Evolutionary conservation across 179 eudicot genomes (phyloP).

Genomic region (Silene noctiflora): DNA sequence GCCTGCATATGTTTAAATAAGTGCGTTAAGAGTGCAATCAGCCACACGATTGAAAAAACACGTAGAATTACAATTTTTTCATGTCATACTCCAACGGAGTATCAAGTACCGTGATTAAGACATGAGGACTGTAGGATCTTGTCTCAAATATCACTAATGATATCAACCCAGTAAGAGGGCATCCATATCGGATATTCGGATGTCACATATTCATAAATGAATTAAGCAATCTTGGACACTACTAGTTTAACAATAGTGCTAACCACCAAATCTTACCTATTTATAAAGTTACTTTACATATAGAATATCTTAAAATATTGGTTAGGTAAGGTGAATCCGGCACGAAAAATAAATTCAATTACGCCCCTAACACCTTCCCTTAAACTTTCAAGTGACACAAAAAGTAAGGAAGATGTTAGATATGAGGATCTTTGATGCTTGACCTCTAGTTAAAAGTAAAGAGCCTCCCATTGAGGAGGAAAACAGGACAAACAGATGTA

Average conservation of each 20-base stretch:
- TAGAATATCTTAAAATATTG: not conserved
- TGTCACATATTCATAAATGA: not conserved
- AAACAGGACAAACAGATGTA: constrained; percentile 7
- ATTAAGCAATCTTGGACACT: not conserved
- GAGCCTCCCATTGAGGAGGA: not conserved
- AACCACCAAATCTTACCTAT: not conserved
- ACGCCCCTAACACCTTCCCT: not conserved
- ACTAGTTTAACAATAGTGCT: not conserved
- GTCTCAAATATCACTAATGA: not conserved
- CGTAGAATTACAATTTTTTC: not conserved
- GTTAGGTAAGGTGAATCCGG: not conserved
- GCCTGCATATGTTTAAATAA: constrained; percentile 38
- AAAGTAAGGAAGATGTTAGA: not conserved
- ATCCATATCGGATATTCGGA: not conserved
- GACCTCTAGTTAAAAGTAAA: not conserved
- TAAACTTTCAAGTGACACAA: not conserved
- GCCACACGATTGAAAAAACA: not conserved
- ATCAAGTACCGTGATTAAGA: not conserved
- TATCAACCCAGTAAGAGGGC: not conserved
- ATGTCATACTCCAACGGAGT: no score
- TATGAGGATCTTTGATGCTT: no score
- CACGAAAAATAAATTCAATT: no score
- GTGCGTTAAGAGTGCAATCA: not conserved
- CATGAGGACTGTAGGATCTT: not conserved
- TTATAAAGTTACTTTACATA: not conserved